Base-by-base conservation (phyloP, 2,329 filamentous ascomycete genomes). In the Apiospora malaysiana region DNA sequence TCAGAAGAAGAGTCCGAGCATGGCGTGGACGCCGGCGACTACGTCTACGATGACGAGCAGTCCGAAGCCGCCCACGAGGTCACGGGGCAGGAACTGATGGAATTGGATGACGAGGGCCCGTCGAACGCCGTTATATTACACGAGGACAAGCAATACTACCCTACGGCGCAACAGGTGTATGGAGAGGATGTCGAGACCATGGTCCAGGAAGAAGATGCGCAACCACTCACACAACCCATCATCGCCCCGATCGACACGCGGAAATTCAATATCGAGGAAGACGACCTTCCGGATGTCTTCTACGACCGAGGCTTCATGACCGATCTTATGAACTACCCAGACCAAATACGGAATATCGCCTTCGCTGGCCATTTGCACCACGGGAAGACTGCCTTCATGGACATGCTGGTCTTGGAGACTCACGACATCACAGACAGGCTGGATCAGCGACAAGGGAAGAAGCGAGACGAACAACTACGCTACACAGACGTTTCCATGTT, bases 71-170 rank as follows among this genome's bases (percentile, higher is more conserved):
- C 89, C 23, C 89, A 87, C 72, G 89, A 89, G 66, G 85, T 83
- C 51, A 87, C 91, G 47, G 92, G 92, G 65, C 92, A 97, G 80
- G 93, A 97, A 83, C 85, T 96, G 77, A 98, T 99, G 95, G 94
- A 98, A 78, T 85, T 98, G 59, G 95, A 98, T 79, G 90, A 94
- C 81, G 92, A 95, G 67, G 94, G 93, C 18, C 93, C 95, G 4
- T 98, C 95, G 6, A 99, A 98, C 81, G 95, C 96, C 68, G 94
- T 99, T n/a, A 89, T 99, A 71, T 89, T 99, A 65, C 96, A 99
- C 83, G 96, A 99, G 86, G 96, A 99, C 84, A 99, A 99, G 82
- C 96, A 98, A 81, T 99, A 99, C 83, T 99, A 99, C 80, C 96
- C 96, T 42, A 97, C 95, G n/a, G 96, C 96, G 70, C 92, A 95